These are phyloP conservation scores for Suillus lakei DNA, from an alignment of 768 basidiomycete genomes.

Conservation along the genomic window DNA sequence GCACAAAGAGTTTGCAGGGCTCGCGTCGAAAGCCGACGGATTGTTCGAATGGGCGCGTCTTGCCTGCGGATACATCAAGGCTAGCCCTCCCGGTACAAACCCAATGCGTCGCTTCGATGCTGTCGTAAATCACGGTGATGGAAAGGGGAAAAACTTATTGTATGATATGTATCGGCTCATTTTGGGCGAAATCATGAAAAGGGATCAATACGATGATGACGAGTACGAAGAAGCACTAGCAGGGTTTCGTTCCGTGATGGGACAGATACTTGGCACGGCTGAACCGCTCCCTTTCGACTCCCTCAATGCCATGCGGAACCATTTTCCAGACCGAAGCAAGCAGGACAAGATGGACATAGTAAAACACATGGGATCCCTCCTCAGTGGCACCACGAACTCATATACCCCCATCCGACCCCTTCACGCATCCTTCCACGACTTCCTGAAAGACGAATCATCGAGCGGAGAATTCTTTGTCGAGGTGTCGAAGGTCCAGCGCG, in stretches of 20 bases:
- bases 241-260: conserved; percentile 9
- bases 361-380: conserved; percentile 5
- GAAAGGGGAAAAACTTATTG: not conserved
- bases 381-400: conserved; percentile 7
- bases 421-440: conserved; percentile 36
- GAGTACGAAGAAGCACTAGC: not conserved
- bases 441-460: conserved; percentile 19
- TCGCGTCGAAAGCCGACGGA: not conserved
- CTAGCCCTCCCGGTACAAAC: not conserved
- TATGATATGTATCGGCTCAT: not conserved
- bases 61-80: conserved; percentile 7
- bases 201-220: not conserved
- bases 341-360: not conserved
- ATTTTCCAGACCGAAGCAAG: not conserved
- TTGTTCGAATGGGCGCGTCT: conserved; percentile 16
- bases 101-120: conserved; percentile 1
- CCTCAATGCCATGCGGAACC: not conserved
- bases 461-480: conserved; percentile 21
- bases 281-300: not conserved
- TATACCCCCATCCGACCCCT: conserved; percentile 18
- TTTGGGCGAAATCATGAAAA: not conserved
- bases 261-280: conserved; percentile 3
- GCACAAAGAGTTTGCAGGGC: not conserved
- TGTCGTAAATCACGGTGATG: not conserved
- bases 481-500: not conserved